Conservation (phyloP, 805 yeast species). For the Candida sanyiensis region DNA sequence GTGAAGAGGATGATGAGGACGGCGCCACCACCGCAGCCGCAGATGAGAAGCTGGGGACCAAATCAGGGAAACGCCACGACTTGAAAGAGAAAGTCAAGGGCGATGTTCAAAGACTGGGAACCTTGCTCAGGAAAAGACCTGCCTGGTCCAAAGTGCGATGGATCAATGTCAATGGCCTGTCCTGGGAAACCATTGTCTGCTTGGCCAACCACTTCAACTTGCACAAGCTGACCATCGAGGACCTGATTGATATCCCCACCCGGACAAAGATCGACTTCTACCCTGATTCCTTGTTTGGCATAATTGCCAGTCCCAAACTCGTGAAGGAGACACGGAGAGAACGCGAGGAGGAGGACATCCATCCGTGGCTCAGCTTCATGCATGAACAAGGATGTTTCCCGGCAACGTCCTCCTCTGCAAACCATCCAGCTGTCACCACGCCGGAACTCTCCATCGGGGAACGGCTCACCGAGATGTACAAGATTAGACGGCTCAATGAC, state of each 20-base stretch:
- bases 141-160: constrained; percentile 47
- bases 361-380: constrained; percentile 5
- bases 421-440: no score
- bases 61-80: constrained; percentile 8
- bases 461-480: constrained; percentile 18
- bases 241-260: constrained; percentile 58
- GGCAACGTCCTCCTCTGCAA: no score
- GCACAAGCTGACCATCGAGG: constrained; percentile 54
- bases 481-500: constrained; percentile 33
- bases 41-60: neutral
- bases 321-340: constrained; percentile 21
- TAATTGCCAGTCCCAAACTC: constrained; percentile 47
- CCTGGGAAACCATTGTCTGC: constrained; percentile 51
- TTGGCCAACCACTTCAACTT: constrained; percentile 40
- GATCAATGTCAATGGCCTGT: constrained; percentile 55
- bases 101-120: constrained; percentile 25
- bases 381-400: neutral
- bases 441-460: no score
- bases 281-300: constrained; percentile 45
- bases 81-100: constrained; percentile 6
- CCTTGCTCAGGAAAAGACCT: constrained; percentile 33
- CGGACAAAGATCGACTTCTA: constrained; percentile 54
- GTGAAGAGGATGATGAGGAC: constrained; percentile 2
- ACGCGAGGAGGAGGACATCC: constrained; percentile 1
- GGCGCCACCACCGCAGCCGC: neutral